Conservation (phyloP, 768 basidiomycete species). For the Tulasnella sp. region DNA sequence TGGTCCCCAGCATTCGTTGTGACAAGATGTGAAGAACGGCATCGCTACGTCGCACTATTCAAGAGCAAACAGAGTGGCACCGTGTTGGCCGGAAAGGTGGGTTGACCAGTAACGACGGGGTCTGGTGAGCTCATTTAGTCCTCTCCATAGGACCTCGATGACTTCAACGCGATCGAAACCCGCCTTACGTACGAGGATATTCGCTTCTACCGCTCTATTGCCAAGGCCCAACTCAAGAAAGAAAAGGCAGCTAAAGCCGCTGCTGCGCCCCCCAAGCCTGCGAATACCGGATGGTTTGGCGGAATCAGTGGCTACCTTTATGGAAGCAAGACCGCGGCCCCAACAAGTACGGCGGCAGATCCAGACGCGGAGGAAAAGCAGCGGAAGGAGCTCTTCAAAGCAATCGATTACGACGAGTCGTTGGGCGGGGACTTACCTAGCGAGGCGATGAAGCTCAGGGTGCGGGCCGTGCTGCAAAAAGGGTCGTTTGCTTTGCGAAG, state of each 20-base stretch:
- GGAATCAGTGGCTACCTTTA: slow-evolving; percentile 23
- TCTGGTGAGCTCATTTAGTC: not conserved
- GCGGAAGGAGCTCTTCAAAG: slow-evolving; percentile 78
- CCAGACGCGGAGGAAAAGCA: slow-evolving; percentile 57
- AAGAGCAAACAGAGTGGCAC: slow-evolving; percentile 57
- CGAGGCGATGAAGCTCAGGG: slow-evolving; percentile 70
- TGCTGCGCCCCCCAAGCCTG: slow-evolving; percentile 43
- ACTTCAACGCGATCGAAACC: slow-evolving; percentile 59
- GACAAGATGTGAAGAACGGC: slow-evolving; percentile 80
- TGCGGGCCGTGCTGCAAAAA: slow-evolving; percentile 69
- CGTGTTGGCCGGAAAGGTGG: slow-evolving; percentile 43
- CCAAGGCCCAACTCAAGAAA: slow-evolving; percentile 78
- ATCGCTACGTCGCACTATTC: slow-evolving; percentile 75
- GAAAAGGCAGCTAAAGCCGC: slow-evolving; percentile 60
- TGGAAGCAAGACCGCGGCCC: slow-evolving; percentile 31
- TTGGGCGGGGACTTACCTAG: slow-evolving; percentile 61
- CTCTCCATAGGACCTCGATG: not conserved
- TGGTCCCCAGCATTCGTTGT: slow-evolving; percentile 93
- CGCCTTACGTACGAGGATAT: slow-evolving; percentile 91
- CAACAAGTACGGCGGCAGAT: slow-evolving; percentile 40
- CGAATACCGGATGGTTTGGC: slow-evolving; percentile 32
- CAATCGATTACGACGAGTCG: slow-evolving; percentile 87
- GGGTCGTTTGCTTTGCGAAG: slow-evolving; percentile 80
- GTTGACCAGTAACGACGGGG: slow-evolving; percentile 13
- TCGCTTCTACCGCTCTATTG: slow-evolving; percentile 93